Percentiles rank a stretch among this genome's conserved stretches.
Conservation (phyloP, 2,329 filamentous ascomycete genomes). For the Aschersonia sp. region DNA sequence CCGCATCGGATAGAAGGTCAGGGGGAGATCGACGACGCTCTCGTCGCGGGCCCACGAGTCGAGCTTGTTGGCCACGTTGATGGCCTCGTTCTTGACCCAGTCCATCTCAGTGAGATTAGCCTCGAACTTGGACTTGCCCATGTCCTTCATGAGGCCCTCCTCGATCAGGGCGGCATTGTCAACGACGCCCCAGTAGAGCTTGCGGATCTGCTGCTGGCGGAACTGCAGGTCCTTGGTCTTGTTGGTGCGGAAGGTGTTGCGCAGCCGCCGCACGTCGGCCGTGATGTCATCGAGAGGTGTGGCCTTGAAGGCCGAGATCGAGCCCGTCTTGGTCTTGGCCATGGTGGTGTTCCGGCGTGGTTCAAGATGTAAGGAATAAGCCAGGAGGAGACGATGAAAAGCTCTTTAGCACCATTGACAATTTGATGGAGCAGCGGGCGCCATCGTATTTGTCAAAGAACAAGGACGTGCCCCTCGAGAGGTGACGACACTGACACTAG, state of each 20-base stretch:
- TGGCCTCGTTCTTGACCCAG: conserved; percentile 68
- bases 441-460: too few relatives aligned
- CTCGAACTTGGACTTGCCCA: conserved; percentile 69
- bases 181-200: conserved; percentile 84
- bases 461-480: too few relatives aligned
- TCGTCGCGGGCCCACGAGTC: conserved; percentile 77
- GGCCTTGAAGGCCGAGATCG: conserved; percentile 35
- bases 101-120: conserved; percentile 58
- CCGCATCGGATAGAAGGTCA: conserved; percentile 53
- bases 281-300: conserved; percentile 57
- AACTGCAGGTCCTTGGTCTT: conserved; percentile 74
- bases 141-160: conserved; percentile 63
- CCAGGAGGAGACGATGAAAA: too few relatives aligned
- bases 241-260: conserved; percentile 59
- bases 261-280: conserved; percentile 41
- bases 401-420: too few relatives aligned
- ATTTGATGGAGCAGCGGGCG: too few relatives aligned
- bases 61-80: conserved; percentile 65
- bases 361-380: too few relatives aligned
- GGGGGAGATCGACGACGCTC: conserved; percentile 50
- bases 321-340: too few relatives aligned
- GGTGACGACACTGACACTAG: too few relatives aligned
- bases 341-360: too few relatives aligned
- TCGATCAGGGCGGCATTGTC: conserved; percentile 62
- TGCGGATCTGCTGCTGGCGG: conserved; percentile 73